Conservation (phyloP, 345 rosid species). For the Citrus sinensis region DNA sequence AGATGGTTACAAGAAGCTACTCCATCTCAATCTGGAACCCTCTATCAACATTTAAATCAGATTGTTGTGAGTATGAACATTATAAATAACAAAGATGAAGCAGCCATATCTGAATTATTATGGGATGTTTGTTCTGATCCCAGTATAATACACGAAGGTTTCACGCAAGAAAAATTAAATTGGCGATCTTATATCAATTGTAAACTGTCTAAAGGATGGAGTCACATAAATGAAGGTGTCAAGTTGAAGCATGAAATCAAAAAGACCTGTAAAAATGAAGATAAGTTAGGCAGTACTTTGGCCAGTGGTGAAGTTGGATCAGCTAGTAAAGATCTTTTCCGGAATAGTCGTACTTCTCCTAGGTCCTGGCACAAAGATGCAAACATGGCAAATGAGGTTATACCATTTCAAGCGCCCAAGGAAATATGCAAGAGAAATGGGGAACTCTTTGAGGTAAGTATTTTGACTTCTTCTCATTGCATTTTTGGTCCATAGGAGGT, state of each 20-base stretch:
- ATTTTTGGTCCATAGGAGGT: conserved; percentile 9
- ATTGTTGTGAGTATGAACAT: conserved; percentile 27
- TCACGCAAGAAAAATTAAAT: conserved; percentile 51
- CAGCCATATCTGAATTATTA: conserved; percentile 36
- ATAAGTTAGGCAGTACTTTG: conserved; percentile 27
- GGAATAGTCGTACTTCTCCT: conserved; percentile 33
- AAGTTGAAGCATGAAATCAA: conserved; percentile 29
- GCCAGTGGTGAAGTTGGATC: conserved; percentile 34
- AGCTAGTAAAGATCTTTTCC: conserved; percentile 30
- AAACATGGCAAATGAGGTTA: conserved; percentile 32
- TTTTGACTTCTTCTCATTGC: conserved; percentile 2
- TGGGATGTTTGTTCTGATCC: conserved; percentile 73
- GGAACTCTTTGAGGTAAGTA: conserved; percentile 79
- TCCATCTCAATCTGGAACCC: conserved; percentile 36
- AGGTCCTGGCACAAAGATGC: conserved; percentile 56
- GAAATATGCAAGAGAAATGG: conserved; percentile 79
- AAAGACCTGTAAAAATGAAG: conserved; percentile 31
- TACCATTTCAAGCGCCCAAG: conserved; percentile 53
- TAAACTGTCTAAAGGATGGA: conserved; percentile 55
- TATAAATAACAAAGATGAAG: conserved; percentile 35
- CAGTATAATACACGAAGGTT: conserved; percentile 52
- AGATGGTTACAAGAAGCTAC: conserved; percentile 57
- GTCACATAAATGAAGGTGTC: conserved; percentile 38
- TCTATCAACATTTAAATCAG: conserved; percentile 26
- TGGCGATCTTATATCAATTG: conserved; percentile 37